A percentile compares a stretch with the other conserved stretches of the same genome.
These are phyloP conservation scores for Mycena metata DNA, from an alignment of 768 basidiomycete species.

Conservation along the genomic window DNA sequence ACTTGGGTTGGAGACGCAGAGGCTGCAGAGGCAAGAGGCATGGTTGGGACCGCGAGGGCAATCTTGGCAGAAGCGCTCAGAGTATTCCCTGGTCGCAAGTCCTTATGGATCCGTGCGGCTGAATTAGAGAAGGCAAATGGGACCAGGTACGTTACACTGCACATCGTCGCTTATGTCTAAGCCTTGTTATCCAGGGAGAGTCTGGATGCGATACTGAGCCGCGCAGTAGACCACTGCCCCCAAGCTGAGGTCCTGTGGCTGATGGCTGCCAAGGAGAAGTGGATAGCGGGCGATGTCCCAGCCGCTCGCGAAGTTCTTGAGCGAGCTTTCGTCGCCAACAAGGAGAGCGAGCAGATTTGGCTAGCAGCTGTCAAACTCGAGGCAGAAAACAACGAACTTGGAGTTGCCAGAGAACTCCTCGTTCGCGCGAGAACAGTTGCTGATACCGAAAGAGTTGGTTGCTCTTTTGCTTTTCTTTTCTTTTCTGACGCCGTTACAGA, in stretches of 20 bases:
- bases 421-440: constrained; percentile 92
- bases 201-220: constrained; percentile 82
- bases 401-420: constrained; percentile 87
- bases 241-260: constrained; percentile 98
- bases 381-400: constrained; percentile 93
- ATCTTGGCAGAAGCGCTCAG: constrained; percentile 92
- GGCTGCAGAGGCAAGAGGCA: constrained; percentile 78
- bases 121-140: constrained; percentile 95
- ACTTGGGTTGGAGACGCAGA: constrained; percentile 96
- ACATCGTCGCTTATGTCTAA: constrained; percentile 12
- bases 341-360: constrained; percentile 98
- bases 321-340: constrained; percentile 92
- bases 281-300: constrained; percentile 89
- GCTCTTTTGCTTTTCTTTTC: neutral
- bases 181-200: constrained; percentile 66
- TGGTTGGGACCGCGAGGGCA: constrained; percentile 87
- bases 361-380: constrained; percentile 97
- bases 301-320: constrained; percentile 93
- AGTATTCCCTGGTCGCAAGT: constrained; percentile 88
- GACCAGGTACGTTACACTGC: constrained; percentile 62
- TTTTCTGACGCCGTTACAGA: constrained; percentile 60
- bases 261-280: constrained; percentile 98
- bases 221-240: constrained; percentile 92
- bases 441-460: constrained; percentile 87
- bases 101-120: constrained; percentile 92